A percentile compares a stretch with the other conserved stretches of the same genome.
phyloP scores from a whole-genome alignment of 1,284 basidiomycete species.

The Xerocomus nothofagi region DNA sequence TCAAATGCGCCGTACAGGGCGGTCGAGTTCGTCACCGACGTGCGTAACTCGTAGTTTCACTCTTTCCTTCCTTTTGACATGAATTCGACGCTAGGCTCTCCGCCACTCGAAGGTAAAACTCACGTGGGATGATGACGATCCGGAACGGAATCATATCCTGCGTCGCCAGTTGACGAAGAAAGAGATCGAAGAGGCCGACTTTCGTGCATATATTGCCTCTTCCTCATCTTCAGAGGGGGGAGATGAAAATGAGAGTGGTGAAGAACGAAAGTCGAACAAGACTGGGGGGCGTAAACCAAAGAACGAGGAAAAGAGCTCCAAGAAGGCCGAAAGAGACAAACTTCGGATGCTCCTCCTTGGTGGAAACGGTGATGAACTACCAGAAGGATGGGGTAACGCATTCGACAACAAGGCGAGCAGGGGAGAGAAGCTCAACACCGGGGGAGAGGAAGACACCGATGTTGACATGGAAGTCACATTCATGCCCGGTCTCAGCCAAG shows the following conservation, averaged over 20 bases:
- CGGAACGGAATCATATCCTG: conserved; percentile 81
- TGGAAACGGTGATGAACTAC: conserved; percentile 60
- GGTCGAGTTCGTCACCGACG: conserved; percentile 93
- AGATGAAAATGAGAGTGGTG: conserved; percentile 43
- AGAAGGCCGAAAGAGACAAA: conserved; percentile 58
- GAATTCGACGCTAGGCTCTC: conserved; percentile 66
- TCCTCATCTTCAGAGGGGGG: conserved; percentile 60
- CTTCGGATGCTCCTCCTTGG: conserved; percentile 73
- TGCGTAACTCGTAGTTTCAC: conserved; percentile 40
- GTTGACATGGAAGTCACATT: conserved; percentile 94
- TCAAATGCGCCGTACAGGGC: conserved; percentile 70
- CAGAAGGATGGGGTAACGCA: conserved; percentile 75
- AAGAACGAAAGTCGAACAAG: neutral
- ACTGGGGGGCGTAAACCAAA: neutral
- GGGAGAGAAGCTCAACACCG: conserved; percentile 17
- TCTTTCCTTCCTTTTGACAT: neutral
- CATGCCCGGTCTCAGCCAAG: conserved; percentile 72
- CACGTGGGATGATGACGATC: conserved; percentile 99
- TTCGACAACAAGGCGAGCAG: conserved; percentile 24
- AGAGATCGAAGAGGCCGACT: conserved; percentile 89
- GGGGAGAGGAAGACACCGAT: conserved; percentile 46
- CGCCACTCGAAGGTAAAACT: conserved; percentile 97
- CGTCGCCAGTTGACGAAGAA: conserved; percentile 75
- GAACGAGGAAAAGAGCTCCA: conserved; percentile 29
- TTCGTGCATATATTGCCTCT: conserved; percentile 80